Evolutionary conservation across 805 yeast species (phyloP).

Genomic region (baker's yeast (Saccharomyces cerevisiae)): DNA sequence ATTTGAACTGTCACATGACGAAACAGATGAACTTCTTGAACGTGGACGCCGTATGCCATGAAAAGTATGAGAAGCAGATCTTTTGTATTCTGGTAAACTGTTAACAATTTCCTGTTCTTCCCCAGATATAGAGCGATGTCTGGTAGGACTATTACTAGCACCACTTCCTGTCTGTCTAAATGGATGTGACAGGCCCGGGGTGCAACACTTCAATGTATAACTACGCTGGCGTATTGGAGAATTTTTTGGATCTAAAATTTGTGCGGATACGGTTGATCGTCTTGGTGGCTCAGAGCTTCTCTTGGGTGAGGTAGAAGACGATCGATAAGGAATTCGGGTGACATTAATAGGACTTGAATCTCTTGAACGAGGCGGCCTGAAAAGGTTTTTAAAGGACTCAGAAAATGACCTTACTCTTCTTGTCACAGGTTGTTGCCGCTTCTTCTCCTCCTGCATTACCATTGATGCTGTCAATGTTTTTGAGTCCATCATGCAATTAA

Average conservation of each 20-base stretch:
- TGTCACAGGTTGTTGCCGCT: conserved; percentile 1
- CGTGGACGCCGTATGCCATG: neutral
- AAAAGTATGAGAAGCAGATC: neutral
- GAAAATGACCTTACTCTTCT: conserved; percentile 21
- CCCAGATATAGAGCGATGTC: neutral
- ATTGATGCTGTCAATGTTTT: neutral
- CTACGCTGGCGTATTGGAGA: neutral
- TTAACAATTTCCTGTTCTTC: neutral
- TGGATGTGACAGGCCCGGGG: neutral
- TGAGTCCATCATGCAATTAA: neutral
- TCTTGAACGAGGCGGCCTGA: conserved; percentile 5
- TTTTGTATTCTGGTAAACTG: neutral
- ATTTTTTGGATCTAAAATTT: neutral
- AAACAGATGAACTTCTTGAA: neutral
- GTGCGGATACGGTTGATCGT: neutral
- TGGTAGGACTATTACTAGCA: neutral
- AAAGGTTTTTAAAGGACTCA: conserved; percentile 21
- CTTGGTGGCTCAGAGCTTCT: neutral
- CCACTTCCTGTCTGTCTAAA: neutral
- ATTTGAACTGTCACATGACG: neutral
- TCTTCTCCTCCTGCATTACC: neutral
- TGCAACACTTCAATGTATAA: neutral
- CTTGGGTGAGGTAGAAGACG: neutral
- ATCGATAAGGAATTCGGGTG: neutral
- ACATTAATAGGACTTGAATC: neutral